Conservation (phyloP, 176 grass and related monocot species). For the Aegilops sharonensis region DNA sequence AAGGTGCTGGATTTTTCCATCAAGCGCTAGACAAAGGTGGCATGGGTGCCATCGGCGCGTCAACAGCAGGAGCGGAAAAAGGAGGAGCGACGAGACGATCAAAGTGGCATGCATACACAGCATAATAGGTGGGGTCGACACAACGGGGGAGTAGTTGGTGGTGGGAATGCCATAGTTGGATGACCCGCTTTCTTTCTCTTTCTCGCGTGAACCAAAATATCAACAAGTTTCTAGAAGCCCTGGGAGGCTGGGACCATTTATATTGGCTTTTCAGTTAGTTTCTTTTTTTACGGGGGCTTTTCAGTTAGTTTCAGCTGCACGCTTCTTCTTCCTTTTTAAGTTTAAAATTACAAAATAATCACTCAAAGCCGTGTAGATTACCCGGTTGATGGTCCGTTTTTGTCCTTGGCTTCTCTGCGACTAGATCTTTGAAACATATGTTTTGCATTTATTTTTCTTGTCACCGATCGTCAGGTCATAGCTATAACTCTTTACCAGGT, state of each 20-base stretch:
- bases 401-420: no score
- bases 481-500: no score
- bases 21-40: background rate
- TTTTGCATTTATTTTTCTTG: no score
- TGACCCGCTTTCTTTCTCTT: background rate
- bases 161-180: background rate
- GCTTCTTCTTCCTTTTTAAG: background rate
- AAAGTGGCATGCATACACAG: background rate
- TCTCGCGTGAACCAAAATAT: background rate
- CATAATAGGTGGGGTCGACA: background rate
- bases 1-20: background rate
- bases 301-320: background rate
- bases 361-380: no score
- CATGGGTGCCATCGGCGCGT: background rate
- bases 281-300: background rate
- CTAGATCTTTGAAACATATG: no score
- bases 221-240: background rate
- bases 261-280: background rate
- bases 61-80: background rate
- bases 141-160: background rate
- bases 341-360: no score
- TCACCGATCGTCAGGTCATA: no score
- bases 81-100: background rate
- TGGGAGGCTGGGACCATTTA: no score
- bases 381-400: no score